These are phyloP conservation scores for Auricularia sp. DNA, from an alignment of 768 basidiomycete genomes.

Conservation along the genomic window DNA sequence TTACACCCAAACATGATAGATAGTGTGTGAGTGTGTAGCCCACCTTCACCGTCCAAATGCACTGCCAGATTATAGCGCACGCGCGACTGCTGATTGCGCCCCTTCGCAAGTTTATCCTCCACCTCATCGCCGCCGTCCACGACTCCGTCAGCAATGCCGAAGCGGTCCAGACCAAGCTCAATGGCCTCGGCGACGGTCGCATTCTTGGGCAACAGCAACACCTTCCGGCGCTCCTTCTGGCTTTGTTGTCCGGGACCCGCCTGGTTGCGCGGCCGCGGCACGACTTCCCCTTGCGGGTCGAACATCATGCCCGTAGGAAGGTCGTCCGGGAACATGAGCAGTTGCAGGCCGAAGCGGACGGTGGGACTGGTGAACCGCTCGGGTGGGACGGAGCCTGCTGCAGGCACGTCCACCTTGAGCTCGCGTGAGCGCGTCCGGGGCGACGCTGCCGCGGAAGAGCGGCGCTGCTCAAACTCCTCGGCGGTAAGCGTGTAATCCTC, in stretches of 20 bases:
- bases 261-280: slow-evolving; percentile 39
- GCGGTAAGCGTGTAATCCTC: slow-evolving; percentile 12
- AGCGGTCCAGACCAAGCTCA: slow-evolving; percentile 82
- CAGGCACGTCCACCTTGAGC: slow-evolving; percentile 24
- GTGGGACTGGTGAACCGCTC: slow-evolving; percentile 79
- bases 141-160: slow-evolving; percentile 93
- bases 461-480: background rate
- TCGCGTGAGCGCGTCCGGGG: background rate
- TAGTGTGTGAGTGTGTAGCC: slow-evolving; percentile 14
- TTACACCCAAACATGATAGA: slow-evolving; percentile 4
- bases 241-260: slow-evolving; percentile 34
- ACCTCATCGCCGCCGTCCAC: slow-evolving; percentile 98
- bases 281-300: slow-evolving; percentile 85
- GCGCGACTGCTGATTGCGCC: slow-evolving; percentile 55
- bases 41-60: slow-evolving; percentile 53
- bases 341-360: slow-evolving; percentile 72
- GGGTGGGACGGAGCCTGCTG: slow-evolving; percentile 37
- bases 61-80: slow-evolving; percentile 77
- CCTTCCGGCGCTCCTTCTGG: slow-evolving; percentile 55
- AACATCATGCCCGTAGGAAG: slow-evolving; percentile 92
- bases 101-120: slow-evolving; percentile 81
- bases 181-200: slow-evolving; percentile 95
- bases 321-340: slow-evolving; percentile 81
- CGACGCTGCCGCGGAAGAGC: background rate
- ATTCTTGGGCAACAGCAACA: slow-evolving; percentile 89